phyloP scores from a whole-genome alignment of 1,139 yeast genomes.

The Yamadazyma triangularis region DNA sequence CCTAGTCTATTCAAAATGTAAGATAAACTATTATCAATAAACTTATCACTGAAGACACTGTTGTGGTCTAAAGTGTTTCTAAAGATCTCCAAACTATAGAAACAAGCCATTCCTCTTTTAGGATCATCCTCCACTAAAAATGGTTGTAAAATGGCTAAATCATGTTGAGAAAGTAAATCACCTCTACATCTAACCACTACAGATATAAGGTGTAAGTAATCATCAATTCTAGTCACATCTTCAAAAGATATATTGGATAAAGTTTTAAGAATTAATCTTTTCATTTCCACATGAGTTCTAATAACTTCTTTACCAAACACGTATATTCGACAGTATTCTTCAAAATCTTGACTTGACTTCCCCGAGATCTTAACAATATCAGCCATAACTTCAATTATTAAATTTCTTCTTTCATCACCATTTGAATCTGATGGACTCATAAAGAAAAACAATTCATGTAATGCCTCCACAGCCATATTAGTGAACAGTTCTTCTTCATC shows the following conservation, averaged over 20 bases:
- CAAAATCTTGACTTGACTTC: no score
- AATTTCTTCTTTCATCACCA: neutral
- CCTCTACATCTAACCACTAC: conserved; percentile 49
- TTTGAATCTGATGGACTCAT: no score
- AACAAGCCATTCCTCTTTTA: conserved; percentile 17
- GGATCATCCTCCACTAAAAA: conserved; percentile 37
- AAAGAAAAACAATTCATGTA: neutral
- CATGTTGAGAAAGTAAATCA: conserved; percentile 55
- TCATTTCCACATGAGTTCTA: neutral
- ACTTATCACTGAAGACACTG: conserved; percentile 45
- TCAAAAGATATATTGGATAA: neutral
- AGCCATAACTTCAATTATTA: neutral
- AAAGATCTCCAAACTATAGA: conserved; percentile 51
- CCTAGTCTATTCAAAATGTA: conserved; percentile 46
- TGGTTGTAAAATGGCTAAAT: conserved; percentile 57
- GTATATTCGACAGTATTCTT: neutral
- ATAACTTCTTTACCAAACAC: neutral
- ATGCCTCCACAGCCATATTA: conserved; percentile 15
- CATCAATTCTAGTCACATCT: neutral
- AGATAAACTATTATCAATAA: conserved; percentile 46
- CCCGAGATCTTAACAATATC: neutral
- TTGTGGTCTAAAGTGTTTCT: conserved; percentile 42
- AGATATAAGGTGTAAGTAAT: conserved; percentile 45
- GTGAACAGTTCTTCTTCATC: conserved; percentile 67
- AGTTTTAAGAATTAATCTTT: neutral